Evolutionary conservation across 2,329 filamentous ascomycete species (phyloP).

Genomic region (Alternaria atra): DNA sequence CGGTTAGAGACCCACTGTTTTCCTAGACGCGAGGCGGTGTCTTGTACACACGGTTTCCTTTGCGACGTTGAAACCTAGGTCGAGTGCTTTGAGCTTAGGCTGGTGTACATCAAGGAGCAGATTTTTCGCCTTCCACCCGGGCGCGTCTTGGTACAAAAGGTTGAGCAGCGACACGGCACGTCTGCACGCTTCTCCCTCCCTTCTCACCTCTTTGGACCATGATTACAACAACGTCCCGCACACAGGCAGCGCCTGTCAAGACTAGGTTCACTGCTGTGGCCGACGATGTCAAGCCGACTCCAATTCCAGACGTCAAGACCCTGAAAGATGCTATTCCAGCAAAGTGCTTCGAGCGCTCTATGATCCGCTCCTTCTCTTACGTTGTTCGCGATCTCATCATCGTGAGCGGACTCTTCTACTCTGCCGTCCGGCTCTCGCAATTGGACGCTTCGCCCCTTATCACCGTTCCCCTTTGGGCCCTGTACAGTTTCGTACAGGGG

Average conservation of each 20-base stretch:
- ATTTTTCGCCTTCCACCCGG: conserved; percentile 1
- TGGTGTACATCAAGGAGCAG: conserved; percentile 7
- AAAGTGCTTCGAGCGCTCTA: conserved; percentile 37
- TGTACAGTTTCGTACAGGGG: conserved; percentile 71
- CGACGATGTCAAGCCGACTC: conserved; percentile 17
- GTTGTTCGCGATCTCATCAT: conserved; percentile 34
- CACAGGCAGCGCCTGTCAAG: conserved; percentile 21
- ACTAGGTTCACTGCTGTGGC: conserved; percentile 29
- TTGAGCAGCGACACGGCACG: neutral
- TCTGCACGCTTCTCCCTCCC: conserved; percentile 8
- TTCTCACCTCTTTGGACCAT: conserved; percentile 18
- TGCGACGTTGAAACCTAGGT: conserved; percentile 33
- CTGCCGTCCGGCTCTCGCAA: conserved; percentile 20
- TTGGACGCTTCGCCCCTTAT: conserved; percentile 26
- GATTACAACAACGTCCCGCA: conserved; percentile 28
- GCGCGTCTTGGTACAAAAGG: conserved; percentile 3
- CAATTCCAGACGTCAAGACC: conserved; percentile 35
- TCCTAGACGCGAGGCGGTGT: conserved; percentile 35
- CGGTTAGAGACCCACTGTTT: conserved; percentile 30
- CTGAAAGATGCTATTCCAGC: conserved; percentile 35
- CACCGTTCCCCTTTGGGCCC: conserved; percentile 55
- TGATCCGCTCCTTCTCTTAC: conserved; percentile 33
- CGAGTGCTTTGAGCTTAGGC: conserved; percentile 30
- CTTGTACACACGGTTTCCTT: conserved; percentile 24
- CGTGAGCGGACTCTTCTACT: conserved; percentile 29